Conservation (phyloP, 495 filamentous ascomycete species). For the Penicillium egyptiacum region DNA sequence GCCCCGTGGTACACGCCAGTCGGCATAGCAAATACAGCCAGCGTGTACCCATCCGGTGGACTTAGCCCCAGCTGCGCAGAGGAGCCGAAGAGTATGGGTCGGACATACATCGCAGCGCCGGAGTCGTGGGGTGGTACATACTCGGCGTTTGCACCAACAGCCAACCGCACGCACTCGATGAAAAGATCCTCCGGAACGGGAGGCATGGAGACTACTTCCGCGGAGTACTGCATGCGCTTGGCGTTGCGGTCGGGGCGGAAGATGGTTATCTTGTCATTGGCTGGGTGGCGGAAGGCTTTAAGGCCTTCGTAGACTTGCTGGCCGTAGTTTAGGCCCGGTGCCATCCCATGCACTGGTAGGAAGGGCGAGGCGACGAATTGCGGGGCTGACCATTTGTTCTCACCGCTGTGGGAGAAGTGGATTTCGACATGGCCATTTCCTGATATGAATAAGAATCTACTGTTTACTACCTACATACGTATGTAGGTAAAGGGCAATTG, state of each 20-base stretch:
- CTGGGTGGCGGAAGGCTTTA: slow-evolving; percentile 78
- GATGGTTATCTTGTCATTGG: slow-evolving; percentile 61
- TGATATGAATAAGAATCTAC: slow-evolving; percentile 9
- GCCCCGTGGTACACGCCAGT: slow-evolving; percentile 89
- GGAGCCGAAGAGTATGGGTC: slow-evolving; percentile 82
- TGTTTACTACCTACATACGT: too few species aligned
- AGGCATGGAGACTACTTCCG: slow-evolving; percentile 76
- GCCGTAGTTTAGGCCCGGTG: slow-evolving; percentile 87
- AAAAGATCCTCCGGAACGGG: slow-evolving; percentile 71
- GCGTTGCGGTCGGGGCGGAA: slow-evolving; percentile 85
- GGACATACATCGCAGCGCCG: slow-evolving; percentile 84
- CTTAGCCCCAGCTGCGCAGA: slow-evolving; percentile 76
- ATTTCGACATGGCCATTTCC: slow-evolving; percentile 40
- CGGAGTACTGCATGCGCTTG: slow-evolving; percentile 72
- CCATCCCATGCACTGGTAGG: slow-evolving; percentile 84
- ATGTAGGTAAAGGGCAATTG: not conserved
- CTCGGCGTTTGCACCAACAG: slow-evolving; percentile 81
- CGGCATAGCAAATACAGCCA: slow-evolving; percentile 80
- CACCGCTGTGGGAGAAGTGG: slow-evolving; percentile 38
- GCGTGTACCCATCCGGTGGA: slow-evolving; percentile 85
- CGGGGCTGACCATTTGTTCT: slow-evolving; percentile 65
- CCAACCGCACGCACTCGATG: slow-evolving; percentile 68
- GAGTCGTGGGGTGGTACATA: slow-evolving; percentile 83
- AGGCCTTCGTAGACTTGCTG: slow-evolving; percentile 93
- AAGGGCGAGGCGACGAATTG: slow-evolving; percentile 73